Evolutionary conservation across 2,329 filamentous ascomycete species (phyloP).

Genomic region (Colletotrichum sp.): DNA sequence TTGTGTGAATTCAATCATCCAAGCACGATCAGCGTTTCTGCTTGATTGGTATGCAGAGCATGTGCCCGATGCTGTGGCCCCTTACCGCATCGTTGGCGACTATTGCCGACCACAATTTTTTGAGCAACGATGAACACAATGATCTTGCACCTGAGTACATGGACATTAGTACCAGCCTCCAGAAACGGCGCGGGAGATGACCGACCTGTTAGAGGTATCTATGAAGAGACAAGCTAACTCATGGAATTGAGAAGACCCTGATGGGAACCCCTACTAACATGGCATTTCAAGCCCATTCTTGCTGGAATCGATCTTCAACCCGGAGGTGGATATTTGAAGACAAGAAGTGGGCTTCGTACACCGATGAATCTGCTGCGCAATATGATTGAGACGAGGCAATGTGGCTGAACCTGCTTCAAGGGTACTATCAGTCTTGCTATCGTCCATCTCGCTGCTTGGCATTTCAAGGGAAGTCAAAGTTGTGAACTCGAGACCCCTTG

Average conservation of each 20-base stretch:
- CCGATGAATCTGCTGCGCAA: neutral
- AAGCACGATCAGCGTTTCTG: too few relatives aligned
- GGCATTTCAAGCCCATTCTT: neutral
- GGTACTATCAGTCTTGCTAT: neutral
- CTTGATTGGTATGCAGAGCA: neutral
- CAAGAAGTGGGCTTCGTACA: neutral
- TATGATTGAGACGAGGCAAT: neutral
- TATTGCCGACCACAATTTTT: neutral
- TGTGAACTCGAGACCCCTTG: neutral
- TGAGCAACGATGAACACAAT: neutral
- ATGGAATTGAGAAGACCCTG: neutral
- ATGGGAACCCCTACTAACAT: neutral
- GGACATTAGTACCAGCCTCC: rapidly evolving
- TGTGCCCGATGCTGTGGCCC: neutral
- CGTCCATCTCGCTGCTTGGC: neutral
- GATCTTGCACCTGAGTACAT: neutral
- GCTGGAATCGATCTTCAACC: neutral
- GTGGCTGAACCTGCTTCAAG: neutral
- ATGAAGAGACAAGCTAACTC: neutral
- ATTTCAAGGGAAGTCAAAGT: neutral
- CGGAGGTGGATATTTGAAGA: neutral
- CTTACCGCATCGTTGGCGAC: neutral
- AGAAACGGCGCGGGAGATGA: rapidly evolving
- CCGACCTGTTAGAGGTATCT: rapidly evolving
- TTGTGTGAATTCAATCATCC: too few relatives aligned